These are phyloP conservation scores for Yamadazyma pseudoaaseri DNA, from an alignment of 1,139 yeast genomes.

Conservation along the genomic window DNA sequence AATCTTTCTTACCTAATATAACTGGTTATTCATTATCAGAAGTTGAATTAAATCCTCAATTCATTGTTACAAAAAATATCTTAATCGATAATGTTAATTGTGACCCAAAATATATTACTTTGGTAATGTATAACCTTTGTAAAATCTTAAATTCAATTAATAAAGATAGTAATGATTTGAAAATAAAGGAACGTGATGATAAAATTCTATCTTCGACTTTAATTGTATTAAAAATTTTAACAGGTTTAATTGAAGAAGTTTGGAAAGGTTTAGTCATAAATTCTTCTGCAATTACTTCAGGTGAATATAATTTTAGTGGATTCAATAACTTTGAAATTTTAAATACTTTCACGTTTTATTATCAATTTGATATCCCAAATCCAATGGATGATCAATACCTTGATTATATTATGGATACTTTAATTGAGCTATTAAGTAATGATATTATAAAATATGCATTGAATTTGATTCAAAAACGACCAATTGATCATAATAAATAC, in stretches of 20 bases:
- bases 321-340: slow-evolving; percentile 16
- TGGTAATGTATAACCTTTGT: slow-evolving; percentile 16
- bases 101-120: not conserved
- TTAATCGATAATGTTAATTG: slow-evolving; percentile 23
- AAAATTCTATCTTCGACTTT: slow-evolving; percentile 33
- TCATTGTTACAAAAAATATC: slow-evolving; percentile 29
- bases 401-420: slow-evolving; percentile 19
- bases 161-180: slow-evolving; percentile 25
- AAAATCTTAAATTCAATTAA: slow-evolving; percentile 21
- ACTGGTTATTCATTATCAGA: slow-evolving; percentile 44
- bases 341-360: slow-evolving; percentile 22
- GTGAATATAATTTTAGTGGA: slow-evolving; percentile 6
- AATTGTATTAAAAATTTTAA: slow-evolving; percentile 31
- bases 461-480: slow-evolving; percentile 20
- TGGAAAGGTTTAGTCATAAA: slow-evolving; percentile 22
- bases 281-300: not conserved
- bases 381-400: slow-evolving; percentile 17
- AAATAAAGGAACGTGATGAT: slow-evolving; percentile 32
- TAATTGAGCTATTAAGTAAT: slow-evolving; percentile 21
- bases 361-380: slow-evolving; percentile 23
- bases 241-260: slow-evolving; percentile 26
- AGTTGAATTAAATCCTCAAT: slow-evolving; percentile 45
- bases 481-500: slow-evolving; percentile 14
- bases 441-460: slow-evolving; percentile 22
- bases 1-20: slow-evolving; percentile 36